Evolutionary conservation across 2,329 filamentous ascomycete species (phyloP).

Genomic region (Botrytis paeoniae): DNA sequence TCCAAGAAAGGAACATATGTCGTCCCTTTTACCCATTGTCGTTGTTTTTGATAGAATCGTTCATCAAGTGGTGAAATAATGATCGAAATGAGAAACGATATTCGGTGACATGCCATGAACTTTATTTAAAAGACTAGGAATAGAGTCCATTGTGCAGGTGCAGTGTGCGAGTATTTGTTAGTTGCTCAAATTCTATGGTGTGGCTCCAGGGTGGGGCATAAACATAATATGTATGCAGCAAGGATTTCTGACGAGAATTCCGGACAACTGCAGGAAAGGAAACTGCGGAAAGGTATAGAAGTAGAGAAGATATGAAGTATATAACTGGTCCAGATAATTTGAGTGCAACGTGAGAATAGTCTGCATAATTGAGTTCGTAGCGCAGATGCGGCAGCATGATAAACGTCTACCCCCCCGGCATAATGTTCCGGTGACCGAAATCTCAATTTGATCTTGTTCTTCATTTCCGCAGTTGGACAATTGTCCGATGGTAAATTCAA

Average conservation of each 20-base stretch:
- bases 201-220: conserved; percentile 10
- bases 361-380: conserved; percentile 8
- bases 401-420: conserved; percentile 8
- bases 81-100: not conserved
- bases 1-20: conserved; percentile 20
- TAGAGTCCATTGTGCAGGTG: not conserved
- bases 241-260: conserved; percentile 2
- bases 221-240: conserved; percentile 14
- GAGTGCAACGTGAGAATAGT: not conserved
- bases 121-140: conserved; percentile 6
- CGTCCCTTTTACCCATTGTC: conserved; percentile 14
- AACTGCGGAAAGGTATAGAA: conserved; percentile 4
- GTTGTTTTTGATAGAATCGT: not conserved
- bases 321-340: not conserved
- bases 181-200: conserved; percentile 7
- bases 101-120: not conserved
- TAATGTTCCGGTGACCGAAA: conserved; percentile 16
- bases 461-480: conserved; percentile 2
- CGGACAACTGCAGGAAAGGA: conserved; percentile 6
- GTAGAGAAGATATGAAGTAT: not conserved
- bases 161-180: conserved; percentile 11
- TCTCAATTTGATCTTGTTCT: conserved; percentile 9
- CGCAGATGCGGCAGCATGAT: conserved; percentile 10
- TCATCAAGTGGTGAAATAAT: not conserved
- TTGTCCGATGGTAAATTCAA: not conserved